phyloP scores from a whole-genome alignment of 2,329 filamentous ascomycete genomes.

The Blastomyces percursus region DNA sequence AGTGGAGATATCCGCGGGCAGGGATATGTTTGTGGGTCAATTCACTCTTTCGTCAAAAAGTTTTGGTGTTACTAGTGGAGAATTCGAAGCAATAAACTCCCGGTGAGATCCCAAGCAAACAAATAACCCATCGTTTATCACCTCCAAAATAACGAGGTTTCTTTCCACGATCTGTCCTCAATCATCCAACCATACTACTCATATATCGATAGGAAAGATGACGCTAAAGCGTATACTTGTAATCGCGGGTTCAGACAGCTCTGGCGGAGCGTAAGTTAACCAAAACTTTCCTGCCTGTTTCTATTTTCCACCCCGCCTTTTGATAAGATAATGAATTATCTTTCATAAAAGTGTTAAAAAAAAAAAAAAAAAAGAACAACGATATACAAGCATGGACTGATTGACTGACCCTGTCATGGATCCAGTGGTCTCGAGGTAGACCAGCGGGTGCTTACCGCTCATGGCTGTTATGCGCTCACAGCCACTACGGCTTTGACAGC shows the following conservation, averaged over 20 bases:
- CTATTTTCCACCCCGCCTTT: neutral
- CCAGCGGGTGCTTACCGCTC: constrained; percentile 84
- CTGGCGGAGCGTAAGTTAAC: constrained; percentile 66
- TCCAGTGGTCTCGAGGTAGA: constrained; percentile 83
- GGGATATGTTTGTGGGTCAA: neutral
- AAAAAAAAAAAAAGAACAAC: too few relatives aligned
- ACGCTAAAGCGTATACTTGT: constrained; percentile 54
- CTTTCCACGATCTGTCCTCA: neutral
- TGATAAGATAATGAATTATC: neutral
- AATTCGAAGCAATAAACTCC: neutral
- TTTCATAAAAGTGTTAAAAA: neutral
- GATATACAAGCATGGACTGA: neutral
- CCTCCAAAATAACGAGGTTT: neutral
- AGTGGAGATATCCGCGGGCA: neutral
- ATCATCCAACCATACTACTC: neutral
- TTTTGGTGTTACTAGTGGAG: neutral
- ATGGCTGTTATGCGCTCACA: constrained; percentile 93
- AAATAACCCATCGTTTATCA: too few relatives aligned
- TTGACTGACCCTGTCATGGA: neutral
- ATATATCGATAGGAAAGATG: neutral
- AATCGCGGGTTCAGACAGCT: constrained; percentile 82
- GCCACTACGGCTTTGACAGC: constrained; percentile 92
- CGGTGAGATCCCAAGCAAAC: neutral
- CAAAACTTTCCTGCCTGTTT: constrained; percentile 10
- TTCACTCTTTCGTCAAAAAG: neutral